A percentile compares a stretch with the other conserved stretches of the same genome.
Evolutionary conservation across 176 grass and related monocot genomes (phyloP).

Genomic region (Avena eriantha): DNA sequence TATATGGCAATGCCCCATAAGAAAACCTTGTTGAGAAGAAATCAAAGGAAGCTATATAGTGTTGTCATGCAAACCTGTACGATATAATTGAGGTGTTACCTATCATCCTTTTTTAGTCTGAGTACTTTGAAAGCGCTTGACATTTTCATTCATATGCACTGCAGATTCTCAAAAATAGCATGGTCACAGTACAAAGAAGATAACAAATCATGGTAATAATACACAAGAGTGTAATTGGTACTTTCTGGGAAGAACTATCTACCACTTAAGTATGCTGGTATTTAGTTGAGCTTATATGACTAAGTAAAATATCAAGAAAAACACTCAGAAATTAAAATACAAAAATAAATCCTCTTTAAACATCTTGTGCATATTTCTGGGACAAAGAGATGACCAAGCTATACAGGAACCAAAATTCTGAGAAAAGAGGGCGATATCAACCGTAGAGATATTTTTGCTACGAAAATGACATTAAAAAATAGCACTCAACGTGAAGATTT

Average conservation of each 20-base stretch:
- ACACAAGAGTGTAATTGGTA: no score
- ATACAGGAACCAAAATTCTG: no score
- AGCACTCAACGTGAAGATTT: no score
- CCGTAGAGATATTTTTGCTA: no score
- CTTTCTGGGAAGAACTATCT: no score
- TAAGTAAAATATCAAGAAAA: not conserved
- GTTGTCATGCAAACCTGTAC: not conserved
- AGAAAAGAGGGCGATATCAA: no score
- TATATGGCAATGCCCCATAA: not conserved
- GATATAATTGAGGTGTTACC: not conserved
- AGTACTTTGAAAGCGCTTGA: not conserved
- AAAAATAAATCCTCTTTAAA: not conserved
- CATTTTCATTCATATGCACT: not conserved
- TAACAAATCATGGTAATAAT: not conserved
- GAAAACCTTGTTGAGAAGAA: not conserved
- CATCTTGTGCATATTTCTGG: no score
- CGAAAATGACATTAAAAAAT: no score
- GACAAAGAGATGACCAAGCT: no score
- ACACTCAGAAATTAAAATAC: not conserved
- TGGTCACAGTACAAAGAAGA: not conserved
- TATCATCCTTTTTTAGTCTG: not conserved
- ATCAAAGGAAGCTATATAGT: not conserved
- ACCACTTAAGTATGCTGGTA: not conserved
- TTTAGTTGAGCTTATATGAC: not conserved
- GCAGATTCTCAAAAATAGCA: not conserved